Conservation (phyloP, 345 rosid genomes). For the Bruguiera gymnorhiza region DNA sequence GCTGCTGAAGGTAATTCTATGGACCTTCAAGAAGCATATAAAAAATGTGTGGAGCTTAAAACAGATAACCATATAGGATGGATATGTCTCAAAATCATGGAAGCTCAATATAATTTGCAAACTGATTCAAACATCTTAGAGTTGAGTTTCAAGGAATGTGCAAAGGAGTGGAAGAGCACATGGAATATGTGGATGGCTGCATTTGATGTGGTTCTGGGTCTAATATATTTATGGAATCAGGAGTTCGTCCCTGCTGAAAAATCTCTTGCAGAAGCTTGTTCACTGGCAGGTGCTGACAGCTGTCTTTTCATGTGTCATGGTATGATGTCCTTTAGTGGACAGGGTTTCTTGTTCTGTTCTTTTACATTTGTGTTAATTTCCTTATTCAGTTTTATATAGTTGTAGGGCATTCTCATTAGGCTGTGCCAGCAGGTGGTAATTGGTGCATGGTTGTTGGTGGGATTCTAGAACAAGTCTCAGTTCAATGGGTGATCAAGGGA, state of each 20-base stretch:
- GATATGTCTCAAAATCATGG: slow-evolving; percentile 71
- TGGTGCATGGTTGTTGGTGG: no score
- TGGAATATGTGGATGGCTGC: slow-evolving; percentile 60
- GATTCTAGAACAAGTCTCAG: no score
- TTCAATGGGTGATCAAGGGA: no score
- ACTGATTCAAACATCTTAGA: slow-evolving; percentile 45
- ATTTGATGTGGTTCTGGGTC: slow-evolving; percentile 50
- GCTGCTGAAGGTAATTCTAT: slow-evolving; percentile 52
- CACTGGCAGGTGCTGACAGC: slow-evolving; percentile 49
- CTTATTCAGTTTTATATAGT: neutral
- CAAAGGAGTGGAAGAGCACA: slow-evolving; percentile 40
- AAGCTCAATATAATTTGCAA: slow-evolving; percentile 52
- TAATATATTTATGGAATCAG: slow-evolving; percentile 45
- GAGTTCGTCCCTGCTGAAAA: slow-evolving; percentile 63
- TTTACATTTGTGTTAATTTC: neutral
- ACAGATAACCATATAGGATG: slow-evolving; percentile 69
- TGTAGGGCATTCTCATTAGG: no score
- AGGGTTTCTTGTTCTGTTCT: neutral
- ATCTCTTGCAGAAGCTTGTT: slow-evolving; percentile 61
- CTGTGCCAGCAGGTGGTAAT: no score
- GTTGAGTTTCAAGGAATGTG: slow-evolving; percentile 47
- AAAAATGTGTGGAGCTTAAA: slow-evolving; percentile 71
- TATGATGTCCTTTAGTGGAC: slow-evolving; percentile 15
- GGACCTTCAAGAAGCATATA: slow-evolving; percentile 49
- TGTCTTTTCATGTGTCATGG: slow-evolving; percentile 81